These are phyloP conservation scores for Margaritispora aquatica DNA, from an alignment of 495 filamentous ascomycete species.

Conservation along the genomic window DNA sequence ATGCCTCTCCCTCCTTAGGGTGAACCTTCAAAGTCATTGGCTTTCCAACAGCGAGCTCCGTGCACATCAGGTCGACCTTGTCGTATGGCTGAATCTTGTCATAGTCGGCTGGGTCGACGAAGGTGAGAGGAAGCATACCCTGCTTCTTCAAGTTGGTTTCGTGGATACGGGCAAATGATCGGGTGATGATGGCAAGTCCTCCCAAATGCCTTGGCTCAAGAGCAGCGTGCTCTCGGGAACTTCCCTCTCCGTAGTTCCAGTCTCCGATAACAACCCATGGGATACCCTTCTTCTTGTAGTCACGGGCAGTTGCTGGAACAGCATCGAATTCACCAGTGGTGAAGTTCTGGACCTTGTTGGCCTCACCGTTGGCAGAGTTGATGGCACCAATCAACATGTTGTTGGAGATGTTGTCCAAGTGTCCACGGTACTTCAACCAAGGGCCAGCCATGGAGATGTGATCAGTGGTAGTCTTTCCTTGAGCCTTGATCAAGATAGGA, in stretches of 20 bases:
- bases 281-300: conserved; percentile 96
- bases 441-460: conserved; percentile 99
- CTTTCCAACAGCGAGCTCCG: conserved; percentile 87
- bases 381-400: conserved; percentile 99
- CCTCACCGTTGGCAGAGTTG: conserved; percentile 92
- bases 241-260: conserved; percentile 99
- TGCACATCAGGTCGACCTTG: conserved; percentile 85
- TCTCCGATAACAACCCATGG: conserved; percentile 98
- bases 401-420: conserved; percentile 99
- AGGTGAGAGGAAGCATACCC: conserved; percentile 98
- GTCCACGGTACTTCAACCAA: conserved; percentile 99
- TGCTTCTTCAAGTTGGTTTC: conserved; percentile 99
- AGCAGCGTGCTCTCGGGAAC: conserved; percentile 95
- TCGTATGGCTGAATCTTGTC: conserved; percentile 93
- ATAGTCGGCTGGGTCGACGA: conserved; percentile 91
- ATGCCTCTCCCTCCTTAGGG: conserved; percentile 73
- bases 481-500: conserved; percentile 94
- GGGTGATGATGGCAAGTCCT: conserved; percentile 93
- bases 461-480: conserved; percentile 98
- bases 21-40: conserved; percentile 89
- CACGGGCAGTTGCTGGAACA: conserved; percentile 90
- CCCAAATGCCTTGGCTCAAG: conserved; percentile 97
- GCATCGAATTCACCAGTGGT: conserved; percentile 77
- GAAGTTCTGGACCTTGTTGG: conserved; percentile 95
- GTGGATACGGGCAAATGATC: conserved; percentile 97